Percentiles rank a stretch among this genome's conserved stretches.
Evolutionary conservation across 768 basidiomycete genomes (phyloP).

Genomic region (Suillus spraguei): DNA sequence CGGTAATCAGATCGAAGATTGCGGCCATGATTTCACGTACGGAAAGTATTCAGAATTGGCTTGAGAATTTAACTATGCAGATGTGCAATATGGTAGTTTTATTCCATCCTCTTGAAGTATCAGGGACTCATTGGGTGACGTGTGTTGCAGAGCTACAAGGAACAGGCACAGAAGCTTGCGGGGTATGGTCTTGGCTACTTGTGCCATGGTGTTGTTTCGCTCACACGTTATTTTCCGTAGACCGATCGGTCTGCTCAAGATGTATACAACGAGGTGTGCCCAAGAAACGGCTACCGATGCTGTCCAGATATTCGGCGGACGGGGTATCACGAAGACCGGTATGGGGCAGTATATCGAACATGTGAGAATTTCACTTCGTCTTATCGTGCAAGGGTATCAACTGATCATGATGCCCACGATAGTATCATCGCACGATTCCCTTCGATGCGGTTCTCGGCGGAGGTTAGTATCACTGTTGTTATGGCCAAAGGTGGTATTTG

Average conservation of each 20-base stretch:
- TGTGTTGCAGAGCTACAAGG: conserved; percentile 54
- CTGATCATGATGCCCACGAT: conserved; percentile 19
- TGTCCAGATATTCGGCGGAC: conserved; percentile 86
- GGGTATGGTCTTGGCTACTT: conserved; percentile 41
- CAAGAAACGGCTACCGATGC: conserved; percentile 64
- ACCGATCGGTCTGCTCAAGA: conserved; percentile 61
- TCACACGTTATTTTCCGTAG: conserved; percentile 18
- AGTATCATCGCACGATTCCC: conserved; percentile 25
- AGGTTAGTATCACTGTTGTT: conserved; percentile 10
- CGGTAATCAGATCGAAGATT: conserved; percentile 77
- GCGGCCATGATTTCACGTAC: conserved; percentile 71
- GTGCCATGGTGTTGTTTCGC: background rate
- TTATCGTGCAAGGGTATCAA: conserved; percentile 4
- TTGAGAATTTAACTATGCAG: conserved; percentile 80
- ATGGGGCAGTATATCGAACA: conserved; percentile 82
- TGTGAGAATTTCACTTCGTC: conserved; percentile 42
- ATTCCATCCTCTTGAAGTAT: conserved; percentile 18
- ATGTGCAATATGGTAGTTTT: conserved; percentile 72
- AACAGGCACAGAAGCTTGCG: conserved; percentile 68
- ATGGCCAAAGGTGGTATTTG: conserved; percentile 3
- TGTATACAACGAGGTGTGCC: conserved; percentile 53
- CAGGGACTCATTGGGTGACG: conserved; percentile 4
- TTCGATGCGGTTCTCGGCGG: conserved; percentile 32
- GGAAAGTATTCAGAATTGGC: conserved; percentile 76
- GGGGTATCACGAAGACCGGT: conserved; percentile 81